Evolutionary conservation across 371 early-diverging fungal species (phyloP), one percentile per base, ranked within the genome.

Genomic region (Apophysomyces trapeziformis): DNA sequence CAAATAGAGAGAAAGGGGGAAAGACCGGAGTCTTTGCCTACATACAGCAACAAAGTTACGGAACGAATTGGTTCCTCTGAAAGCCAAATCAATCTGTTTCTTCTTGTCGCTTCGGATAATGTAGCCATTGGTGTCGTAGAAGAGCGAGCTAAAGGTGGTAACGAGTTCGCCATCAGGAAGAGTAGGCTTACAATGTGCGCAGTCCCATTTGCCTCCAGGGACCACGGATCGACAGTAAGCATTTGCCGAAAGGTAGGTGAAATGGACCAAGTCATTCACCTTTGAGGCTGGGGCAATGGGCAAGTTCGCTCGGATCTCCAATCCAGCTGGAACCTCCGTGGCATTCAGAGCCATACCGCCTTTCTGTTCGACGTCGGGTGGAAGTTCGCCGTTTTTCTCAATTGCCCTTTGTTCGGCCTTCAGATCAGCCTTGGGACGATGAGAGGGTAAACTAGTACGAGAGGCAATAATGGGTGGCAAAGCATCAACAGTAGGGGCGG

Each of bases 1-100:
- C n/a, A 35, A 54, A 11, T 4, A 32, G 9, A 5, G n/a, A 7
- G 59, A 38, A 60, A 26, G 3, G 14, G 13, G 4, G 7, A 11
- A 8, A 7, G 35, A 26, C 32, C 3, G 32, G 32, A 26, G 32
- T 26, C 32, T 26, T 26, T 26, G 32, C 32, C 0, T 36, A 69
- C 63, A 64, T 41, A 68, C 73, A 58, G 71, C 38, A 16, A 70
- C 38, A 12, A 50, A 16, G 46, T 63, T 70, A 45, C 58, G 32
- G 44, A 65, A 46, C 21, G 70, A 70, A n/a, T 60, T 61, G 1
- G 70, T 70, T 7, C 75, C 75, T 41, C 72, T 62, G 58, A 72
- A 75, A 1, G 58, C 65, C 60, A 75, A 43, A 26, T 75, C 60
- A 7, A 75, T 69, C 8, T 63, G 60, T 56, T 72, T 61, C 14